phyloP scores from a whole-genome alignment of 371 early-diverging fungal genomes.

The Mortierella sp. region DNA sequence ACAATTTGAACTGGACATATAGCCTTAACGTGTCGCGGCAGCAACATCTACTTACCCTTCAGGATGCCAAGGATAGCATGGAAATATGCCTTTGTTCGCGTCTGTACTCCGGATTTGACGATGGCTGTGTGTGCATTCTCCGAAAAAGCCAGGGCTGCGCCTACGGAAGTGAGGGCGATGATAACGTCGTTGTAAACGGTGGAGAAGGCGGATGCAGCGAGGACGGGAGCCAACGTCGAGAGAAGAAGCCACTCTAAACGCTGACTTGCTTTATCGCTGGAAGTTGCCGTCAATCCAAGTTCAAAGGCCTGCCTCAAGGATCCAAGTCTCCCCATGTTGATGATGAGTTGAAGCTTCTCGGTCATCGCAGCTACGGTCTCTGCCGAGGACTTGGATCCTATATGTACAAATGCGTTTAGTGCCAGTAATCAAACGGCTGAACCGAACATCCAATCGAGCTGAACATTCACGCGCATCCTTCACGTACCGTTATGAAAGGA shows the following conservation, averaged over 20 bases:
- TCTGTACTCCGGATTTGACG: background rate
- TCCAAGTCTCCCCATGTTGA: constrained; percentile 17
- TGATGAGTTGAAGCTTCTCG: constrained; percentile 31
- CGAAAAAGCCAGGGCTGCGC: constrained; percentile 20
- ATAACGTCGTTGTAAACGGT: constrained; percentile 25
- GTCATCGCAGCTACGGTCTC: constrained; percentile 15
- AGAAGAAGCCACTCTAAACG: constrained; percentile 39
- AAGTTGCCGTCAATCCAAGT: constrained; percentile 11
- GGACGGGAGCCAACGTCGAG: constrained; percentile 23
- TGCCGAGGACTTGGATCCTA: constrained; percentile 16
- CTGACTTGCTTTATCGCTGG: constrained; percentile 36
- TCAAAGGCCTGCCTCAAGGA: constrained; percentile 26
- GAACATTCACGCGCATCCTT: background rate
- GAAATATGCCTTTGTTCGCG: constrained; percentile 22
- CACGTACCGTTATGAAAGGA: constrained; percentile 27
- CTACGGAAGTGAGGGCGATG: constrained; percentile 14
- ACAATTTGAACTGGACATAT: no score
- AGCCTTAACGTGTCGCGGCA: background rate
- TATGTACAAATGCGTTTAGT: no score
- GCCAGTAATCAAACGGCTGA: background rate
- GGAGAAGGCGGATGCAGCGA: constrained; percentile 25
- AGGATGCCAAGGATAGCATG: constrained; percentile 24
- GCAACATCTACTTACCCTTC: constrained; percentile 17
- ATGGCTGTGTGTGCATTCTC: constrained; percentile 13
- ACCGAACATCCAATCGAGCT: background rate